phyloP scores from a whole-genome alignment of 2,329 filamentous ascomycete genomes.

The Trichothecium roseum region DNA sequence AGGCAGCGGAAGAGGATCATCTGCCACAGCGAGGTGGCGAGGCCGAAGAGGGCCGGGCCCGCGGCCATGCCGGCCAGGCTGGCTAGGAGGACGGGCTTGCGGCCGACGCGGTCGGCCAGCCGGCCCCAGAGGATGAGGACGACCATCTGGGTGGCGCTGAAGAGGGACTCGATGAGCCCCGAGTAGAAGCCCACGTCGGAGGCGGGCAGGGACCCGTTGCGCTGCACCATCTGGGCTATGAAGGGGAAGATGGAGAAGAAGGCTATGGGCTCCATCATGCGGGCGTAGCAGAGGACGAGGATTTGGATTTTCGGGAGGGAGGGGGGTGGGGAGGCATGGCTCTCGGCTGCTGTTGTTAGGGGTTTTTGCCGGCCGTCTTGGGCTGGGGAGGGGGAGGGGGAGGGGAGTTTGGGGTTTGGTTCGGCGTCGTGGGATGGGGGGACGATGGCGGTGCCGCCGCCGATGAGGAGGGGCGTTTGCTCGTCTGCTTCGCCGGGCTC shows the following conservation, averaged over 20 bases:
- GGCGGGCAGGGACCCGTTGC: slow-evolving; percentile 49
- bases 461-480: slow-evolving; percentile 5
- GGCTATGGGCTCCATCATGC: slow-evolving; percentile 65
- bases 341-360: not conserved
- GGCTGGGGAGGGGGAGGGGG: not conserved
- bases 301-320: slow-evolving; percentile 55
- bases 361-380: not conserved
- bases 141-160: slow-evolving; percentile 65
- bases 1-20: slow-evolving; percentile 65
- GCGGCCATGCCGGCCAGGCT: slow-evolving; percentile 55
- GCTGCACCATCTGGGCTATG: slow-evolving; percentile 65
- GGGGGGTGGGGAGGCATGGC: slow-evolving; percentile 11
- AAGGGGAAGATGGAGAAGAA: slow-evolving; percentile 79
- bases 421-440: slow-evolving; percentile 4
- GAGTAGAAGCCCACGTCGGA: slow-evolving; percentile 72
- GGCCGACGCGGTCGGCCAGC: slow-evolving; percentile 51
- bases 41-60: slow-evolving; percentile 55
- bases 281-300: slow-evolving; percentile 60
- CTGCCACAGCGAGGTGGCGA: slow-evolving; percentile 56
- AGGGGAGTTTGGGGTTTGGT: not conserved
- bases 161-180: slow-evolving; percentile 64
- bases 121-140: slow-evolving; percentile 68
- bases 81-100: slow-evolving; percentile 61
- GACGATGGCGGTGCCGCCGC: not conserved
- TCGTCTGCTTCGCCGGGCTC: slow-evolving; percentile 1